These are phyloP conservation scores for Solanum bulbocastanum DNA, from an alignment of 257 asterid genomes.

Conservation along the genomic window DNA sequence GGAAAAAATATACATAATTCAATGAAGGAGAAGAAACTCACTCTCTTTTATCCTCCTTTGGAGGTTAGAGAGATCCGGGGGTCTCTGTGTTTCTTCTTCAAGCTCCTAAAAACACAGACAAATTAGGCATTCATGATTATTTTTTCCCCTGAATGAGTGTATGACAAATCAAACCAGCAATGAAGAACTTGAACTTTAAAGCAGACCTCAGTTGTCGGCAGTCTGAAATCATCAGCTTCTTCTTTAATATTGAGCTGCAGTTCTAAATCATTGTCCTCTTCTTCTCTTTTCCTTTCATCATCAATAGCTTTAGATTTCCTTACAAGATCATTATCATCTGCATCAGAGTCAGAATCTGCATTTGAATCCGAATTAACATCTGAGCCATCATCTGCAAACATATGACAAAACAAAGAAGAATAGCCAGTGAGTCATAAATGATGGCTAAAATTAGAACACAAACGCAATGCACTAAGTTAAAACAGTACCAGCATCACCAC, in stretches of 20 bases:
- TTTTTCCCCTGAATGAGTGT: neutral
- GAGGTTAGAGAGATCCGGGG: slow-evolving; percentile 74
- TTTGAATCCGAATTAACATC: slow-evolving; percentile 21
- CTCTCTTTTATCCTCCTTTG: slow-evolving; percentile 85
- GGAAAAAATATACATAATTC: neutral
- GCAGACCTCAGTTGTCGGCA: slow-evolving; percentile 75
- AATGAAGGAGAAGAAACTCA: slow-evolving; percentile 14
- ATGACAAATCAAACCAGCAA: neutral
- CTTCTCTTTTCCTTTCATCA: slow-evolving; percentile 31
- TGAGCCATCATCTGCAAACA: neutral
- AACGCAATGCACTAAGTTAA: neutral
- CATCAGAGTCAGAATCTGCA: slow-evolving; percentile 51
- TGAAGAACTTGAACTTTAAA: neutral
- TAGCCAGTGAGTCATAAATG: neutral
- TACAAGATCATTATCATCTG: slow-evolving; percentile 39
- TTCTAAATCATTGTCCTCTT: slow-evolving; percentile 42
- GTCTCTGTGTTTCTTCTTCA: slow-evolving; percentile 62
- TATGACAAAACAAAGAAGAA: neutral
- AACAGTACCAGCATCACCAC: slow-evolving; percentile 51
- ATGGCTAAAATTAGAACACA: neutral
- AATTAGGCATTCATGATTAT: neutral
- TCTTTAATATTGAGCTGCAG: slow-evolving; percentile 46
- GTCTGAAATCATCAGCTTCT: slow-evolving; percentile 54
- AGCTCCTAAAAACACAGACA: slow-evolving; percentile 47
- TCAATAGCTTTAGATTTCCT: slow-evolving; percentile 41